Conservation (phyloP, 2,329 filamentous ascomycete species). For the Pseudogymnoascus sp. region DNA sequence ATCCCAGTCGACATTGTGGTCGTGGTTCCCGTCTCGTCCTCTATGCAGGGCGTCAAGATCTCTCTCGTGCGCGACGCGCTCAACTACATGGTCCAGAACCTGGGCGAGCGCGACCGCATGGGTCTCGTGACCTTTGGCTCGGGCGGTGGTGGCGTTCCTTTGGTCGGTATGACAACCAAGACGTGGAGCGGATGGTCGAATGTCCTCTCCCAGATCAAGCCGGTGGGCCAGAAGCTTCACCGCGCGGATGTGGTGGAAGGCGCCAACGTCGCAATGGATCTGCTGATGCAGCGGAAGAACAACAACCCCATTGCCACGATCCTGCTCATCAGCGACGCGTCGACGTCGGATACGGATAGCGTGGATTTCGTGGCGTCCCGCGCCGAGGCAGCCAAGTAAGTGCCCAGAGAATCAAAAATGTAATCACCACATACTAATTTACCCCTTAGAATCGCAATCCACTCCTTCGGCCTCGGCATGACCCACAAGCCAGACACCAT, state of each 20-base stretch:
- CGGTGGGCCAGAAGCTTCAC: conserved; percentile 92
- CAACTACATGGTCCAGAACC: conserved; percentile 79
- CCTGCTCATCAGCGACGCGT: conserved; percentile 93
- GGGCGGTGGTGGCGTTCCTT: conserved; percentile 80
- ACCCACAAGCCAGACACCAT: conserved; percentile 98
- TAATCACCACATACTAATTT: conserved; percentile 14
- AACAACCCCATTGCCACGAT: conserved; percentile 94
- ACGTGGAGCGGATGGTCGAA: conserved; percentile 87
- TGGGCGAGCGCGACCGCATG: conserved; percentile 93
- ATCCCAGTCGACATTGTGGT: conserved; percentile 93
- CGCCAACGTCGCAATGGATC: conserved; percentile 95
- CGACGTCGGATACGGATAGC: conserved; percentile 86
- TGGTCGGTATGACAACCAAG: conserved; percentile 98
- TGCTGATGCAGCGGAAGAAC: conserved; percentile 95
- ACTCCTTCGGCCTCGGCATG: conserved; percentile 91
- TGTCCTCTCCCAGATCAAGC: conserved; percentile 77
- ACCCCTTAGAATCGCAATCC: conserved; percentile 69
- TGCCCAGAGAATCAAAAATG: conserved; percentile 19
- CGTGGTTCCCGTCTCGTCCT: conserved; percentile 93
- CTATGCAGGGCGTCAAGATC: conserved; percentile 99
- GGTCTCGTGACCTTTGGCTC: conserved; percentile 95
- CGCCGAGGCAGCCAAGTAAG: conserved; percentile 91
- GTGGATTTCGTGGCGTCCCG: conserved; percentile 96
- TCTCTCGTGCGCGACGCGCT: conserved; percentile 86
- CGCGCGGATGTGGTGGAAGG: conserved; percentile 95